A percentile compares a stretch with the other conserved stretches of the same genome.
Conservation (phyloP, 2,329 filamentous ascomycete species). For the Colletotrichum sp. region DNA sequence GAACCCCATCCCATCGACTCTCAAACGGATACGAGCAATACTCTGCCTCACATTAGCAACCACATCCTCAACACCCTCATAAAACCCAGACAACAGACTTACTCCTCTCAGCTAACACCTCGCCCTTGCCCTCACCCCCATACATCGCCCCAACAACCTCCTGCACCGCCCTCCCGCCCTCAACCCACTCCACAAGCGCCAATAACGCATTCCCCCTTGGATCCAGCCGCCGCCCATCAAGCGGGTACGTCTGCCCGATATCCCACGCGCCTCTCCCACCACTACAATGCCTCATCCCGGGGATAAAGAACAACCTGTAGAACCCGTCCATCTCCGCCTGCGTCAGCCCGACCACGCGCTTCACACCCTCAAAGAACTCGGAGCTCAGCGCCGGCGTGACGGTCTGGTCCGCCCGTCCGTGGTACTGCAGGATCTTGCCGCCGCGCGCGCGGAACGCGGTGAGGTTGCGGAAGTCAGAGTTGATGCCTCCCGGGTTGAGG, state of each 20-base stretch:
- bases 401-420: conserved; percentile 46
- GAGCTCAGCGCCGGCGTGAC: conserved; percentile 48
- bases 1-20: background rate
- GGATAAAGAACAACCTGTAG: conserved; percentile 57
- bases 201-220: conserved; percentile 47
- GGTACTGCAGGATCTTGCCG: conserved; percentile 51
- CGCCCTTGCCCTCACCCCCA: background rate
- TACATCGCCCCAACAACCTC: background rate
- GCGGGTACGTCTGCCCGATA: conserved; percentile 28
- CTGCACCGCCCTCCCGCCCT: conserved; percentile 27
- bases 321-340: conserved; percentile 42
- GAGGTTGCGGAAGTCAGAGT: conserved; percentile 44
- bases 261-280: conserved; percentile 45
- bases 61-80: background rate
- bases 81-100: background rate
- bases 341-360: conserved; percentile 42
- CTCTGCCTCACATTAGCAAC: background rate
- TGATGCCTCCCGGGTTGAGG: conserved; percentile 39
- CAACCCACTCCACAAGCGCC: conserved; percentile 53
- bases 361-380: conserved; percentile 53
- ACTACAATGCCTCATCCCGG: conserved; percentile 55
- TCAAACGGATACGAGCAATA: background rate
- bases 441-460: conserved; percentile 41
- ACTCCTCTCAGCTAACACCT: background rate
- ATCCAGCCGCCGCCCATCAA: conserved; percentile 29